A percentile compares a stretch with the other conserved stretches of the same genome.
Evolutionary conservation across 768 basidiomycete genomes (phyloP).

Genomic region (Mycena alexandri): DNA sequence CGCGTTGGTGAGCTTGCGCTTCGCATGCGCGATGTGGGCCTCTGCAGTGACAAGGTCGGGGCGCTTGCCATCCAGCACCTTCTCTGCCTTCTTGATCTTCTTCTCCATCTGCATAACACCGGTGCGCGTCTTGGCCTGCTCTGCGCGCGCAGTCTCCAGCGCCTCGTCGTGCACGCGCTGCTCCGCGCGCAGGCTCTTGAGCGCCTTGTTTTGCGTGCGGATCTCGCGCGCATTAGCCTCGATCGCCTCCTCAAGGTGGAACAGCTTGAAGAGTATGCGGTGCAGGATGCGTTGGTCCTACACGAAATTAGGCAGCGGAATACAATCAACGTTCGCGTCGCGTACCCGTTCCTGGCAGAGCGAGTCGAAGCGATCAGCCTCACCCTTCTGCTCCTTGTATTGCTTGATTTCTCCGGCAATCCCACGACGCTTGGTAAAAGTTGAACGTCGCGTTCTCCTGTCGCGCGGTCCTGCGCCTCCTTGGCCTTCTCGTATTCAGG

Average conservation of each 20-base stretch:
- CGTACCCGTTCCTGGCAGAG: slow-evolving; percentile 81
- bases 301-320: slow-evolving; percentile 20
- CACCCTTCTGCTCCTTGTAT: slow-evolving; percentile 96
- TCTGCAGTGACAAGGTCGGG: slow-evolving; percentile 88
- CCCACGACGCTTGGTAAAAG: slow-evolving; percentile 92
- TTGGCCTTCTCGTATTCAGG: slow-evolving; percentile 91
- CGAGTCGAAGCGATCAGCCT: slow-evolving; percentile 89
- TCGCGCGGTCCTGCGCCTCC: slow-evolving; percentile 88
- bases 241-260: slow-evolving; percentile 88
- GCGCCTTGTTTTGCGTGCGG: slow-evolving; percentile 76
- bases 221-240: slow-evolving; percentile 79
- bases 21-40: slow-evolving; percentile 89
- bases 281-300: slow-evolving; percentile 87
- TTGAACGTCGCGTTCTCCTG: slow-evolving; percentile 95
- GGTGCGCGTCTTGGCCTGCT: slow-evolving; percentile 83
- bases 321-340: slow-evolving; percentile 23
- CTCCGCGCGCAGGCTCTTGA: slow-evolving; percentile 76
- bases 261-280: slow-evolving; percentile 89
- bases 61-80: slow-evolving; percentile 87
- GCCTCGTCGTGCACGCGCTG: slow-evolving; percentile 78
- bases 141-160: slow-evolving; percentile 79
- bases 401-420: slow-evolving; percentile 97
- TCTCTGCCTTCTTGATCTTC: slow-evolving; percentile 91
- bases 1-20: slow-evolving; percentile 83
- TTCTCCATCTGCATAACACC: slow-evolving; percentile 88